Conservation (phyloP, 2,329 filamentous ascomycete species). For the Alternaria hordeiaustralica region DNA sequence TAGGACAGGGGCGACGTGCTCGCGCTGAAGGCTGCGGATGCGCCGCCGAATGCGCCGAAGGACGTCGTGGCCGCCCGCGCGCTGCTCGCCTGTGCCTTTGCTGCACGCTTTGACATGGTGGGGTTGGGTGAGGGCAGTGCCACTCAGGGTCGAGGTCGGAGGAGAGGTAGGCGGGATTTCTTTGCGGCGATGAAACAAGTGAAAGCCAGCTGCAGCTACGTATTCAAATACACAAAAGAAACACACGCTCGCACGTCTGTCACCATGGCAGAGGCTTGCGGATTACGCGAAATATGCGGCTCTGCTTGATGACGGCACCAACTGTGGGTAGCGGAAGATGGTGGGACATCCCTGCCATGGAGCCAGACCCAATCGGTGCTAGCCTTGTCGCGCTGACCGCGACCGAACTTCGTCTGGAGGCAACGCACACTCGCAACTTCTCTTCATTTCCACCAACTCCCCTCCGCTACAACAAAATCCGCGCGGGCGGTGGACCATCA, state of each 20-base stretch:
- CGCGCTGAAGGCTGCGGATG: constrained; percentile 51
- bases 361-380: background rate
- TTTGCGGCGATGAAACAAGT: background rate
- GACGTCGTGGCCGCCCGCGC: constrained; percentile 61
- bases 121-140: background rate
- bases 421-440: constrained; percentile 11
- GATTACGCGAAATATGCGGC: constrained; percentile 19
- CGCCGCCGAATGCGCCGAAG: constrained; percentile 52
- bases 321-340: constrained; percentile 14
- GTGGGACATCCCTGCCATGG: constrained; percentile 15
- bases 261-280: background rate
- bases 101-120: constrained; percentile 65
- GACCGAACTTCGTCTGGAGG: constrained; percentile 11
- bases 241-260: background rate
- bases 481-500: constrained; percentile 39
- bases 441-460: constrained; percentile 19
- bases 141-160: background rate
- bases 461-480: constrained; percentile 27
- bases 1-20: constrained; percentile 77
- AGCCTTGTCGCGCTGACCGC: constrained; percentile 8
- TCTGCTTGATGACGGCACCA: constrained; percentile 30
- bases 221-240: constrained; percentile 2
- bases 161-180: background rate
- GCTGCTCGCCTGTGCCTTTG: constrained; percentile 69
- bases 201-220: background rate